These are phyloP conservation scores for Rhizoclosmatium sp. DNA, from an alignment of 192 early-diverging fungal species.

Conservation along the genomic window DNA sequence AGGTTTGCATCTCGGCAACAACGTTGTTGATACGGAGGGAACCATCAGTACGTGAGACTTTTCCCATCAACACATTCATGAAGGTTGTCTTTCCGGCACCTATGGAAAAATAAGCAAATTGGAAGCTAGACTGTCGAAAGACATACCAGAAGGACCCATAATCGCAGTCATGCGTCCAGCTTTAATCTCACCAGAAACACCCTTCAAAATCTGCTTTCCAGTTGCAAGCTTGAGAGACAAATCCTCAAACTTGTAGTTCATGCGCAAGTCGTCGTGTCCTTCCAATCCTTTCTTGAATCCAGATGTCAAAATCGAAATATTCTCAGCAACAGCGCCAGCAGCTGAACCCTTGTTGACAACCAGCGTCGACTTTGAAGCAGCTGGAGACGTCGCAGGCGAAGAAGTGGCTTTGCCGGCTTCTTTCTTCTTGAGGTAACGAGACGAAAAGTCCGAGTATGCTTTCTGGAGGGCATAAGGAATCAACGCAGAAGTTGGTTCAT, in stretches of 20 bases:
- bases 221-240: slow-evolving; percentile 40
- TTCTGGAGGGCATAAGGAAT: not conserved
- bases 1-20: slow-evolving; percentile 39
- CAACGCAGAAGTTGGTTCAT: not conserved
- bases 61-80: slow-evolving; percentile 48
- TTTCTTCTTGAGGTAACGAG: not conserved
- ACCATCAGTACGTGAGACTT: slow-evolving; percentile 38
- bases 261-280: slow-evolving; percentile 29
- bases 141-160: slow-evolving; percentile 89
- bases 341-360: not conserved
- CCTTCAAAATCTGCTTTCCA: slow-evolving; percentile 70
- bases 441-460: not conserved
- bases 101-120: not conserved
- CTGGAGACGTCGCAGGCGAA: not conserved
- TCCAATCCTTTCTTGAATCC: slow-evolving; percentile 6
- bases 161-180: slow-evolving; percentile 81
- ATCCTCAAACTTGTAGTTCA: slow-evolving; percentile 48
- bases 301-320: slow-evolving; percentile 16
- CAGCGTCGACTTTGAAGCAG: not conserved
- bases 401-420: not conserved
- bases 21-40: slow-evolving; percentile 37
- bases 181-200: slow-evolving; percentile 73
- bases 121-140: not conserved
- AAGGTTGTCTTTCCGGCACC: slow-evolving; percentile 45
- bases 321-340: not conserved